These are phyloP conservation scores for Cyberlindnera maclurae DNA, from an alignment of 805 yeast species.

Conservation along the genomic window DNA sequence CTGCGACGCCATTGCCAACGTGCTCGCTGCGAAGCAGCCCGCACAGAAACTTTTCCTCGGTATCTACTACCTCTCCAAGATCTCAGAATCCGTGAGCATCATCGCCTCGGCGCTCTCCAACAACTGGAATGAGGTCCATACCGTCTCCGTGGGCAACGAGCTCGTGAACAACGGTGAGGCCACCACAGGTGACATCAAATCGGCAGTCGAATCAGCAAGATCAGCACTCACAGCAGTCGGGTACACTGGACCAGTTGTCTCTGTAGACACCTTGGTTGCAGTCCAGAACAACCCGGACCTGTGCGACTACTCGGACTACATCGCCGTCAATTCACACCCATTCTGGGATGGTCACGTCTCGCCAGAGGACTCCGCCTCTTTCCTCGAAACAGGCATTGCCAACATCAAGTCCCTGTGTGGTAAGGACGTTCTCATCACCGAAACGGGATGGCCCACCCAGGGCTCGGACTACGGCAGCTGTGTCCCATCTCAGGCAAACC, in stretches of 20 bases:
- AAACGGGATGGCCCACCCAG: constrained; percentile 67
- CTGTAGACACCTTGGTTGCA: constrained; percentile 63
- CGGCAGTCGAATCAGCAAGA: constrained; percentile 43
- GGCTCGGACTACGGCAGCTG: constrained; percentile 48
- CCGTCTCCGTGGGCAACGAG: constrained; percentile 61
- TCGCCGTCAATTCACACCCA: constrained; percentile 64
- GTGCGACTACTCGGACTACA: constrained; percentile 52
- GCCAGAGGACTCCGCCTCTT: constrained; percentile 48
- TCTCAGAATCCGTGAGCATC: constrained; percentile 34
- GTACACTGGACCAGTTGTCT: constrained; percentile 49
- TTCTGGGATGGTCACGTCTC: constrained; percentile 51
- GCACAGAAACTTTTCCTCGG: constrained; percentile 52
- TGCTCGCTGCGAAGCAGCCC: constrained; percentile 40
- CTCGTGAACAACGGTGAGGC: constrained; percentile 47
- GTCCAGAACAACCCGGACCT: constrained; percentile 42
- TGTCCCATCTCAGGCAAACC: constrained; percentile 49
- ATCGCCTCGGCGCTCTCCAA: constrained; percentile 39
- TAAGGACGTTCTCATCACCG: constrained; percentile 42
- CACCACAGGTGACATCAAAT: constrained; percentile 37
- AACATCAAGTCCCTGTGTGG: constrained; percentile 41
- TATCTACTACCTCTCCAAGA: constrained; percentile 42
- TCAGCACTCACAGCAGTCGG: constrained; percentile 37
- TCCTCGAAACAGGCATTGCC: constrained; percentile 41
- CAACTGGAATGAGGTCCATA: constrained; percentile 50
- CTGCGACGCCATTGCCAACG: constrained; percentile 48